phyloP scores from a whole-genome alignment of 2,329 filamentous ascomycete species.

The Geoglossum cookeanum region DNA sequence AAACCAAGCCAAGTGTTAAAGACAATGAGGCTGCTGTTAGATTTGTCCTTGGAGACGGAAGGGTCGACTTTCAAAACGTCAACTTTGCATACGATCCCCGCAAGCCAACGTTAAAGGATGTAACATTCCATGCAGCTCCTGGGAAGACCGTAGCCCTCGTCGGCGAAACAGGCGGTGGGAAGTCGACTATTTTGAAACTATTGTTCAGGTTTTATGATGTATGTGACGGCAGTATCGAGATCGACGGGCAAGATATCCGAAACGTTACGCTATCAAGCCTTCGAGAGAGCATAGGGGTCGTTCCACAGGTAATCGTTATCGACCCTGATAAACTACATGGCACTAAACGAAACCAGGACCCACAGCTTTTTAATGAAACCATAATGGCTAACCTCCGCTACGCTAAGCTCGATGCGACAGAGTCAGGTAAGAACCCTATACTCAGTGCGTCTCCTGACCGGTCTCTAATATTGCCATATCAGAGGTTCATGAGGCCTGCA shows the following conservation, averaged over 20 bases:
- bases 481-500: constrained; percentile 40
- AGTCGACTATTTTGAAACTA: constrained; percentile 35
- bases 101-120: constrained; percentile 27
- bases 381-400: constrained; percentile 48
- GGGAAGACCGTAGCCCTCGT: constrained; percentile 35
- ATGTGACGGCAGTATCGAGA: constrained; percentile 26
- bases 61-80: constrained; percentile 35
- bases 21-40: constrained; percentile 28
- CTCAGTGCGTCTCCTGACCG: background rate
- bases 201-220: constrained; percentile 36
- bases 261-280: constrained; percentile 38
- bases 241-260: constrained; percentile 37
- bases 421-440: constrained; percentile 18
- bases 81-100: constrained; percentile 33
- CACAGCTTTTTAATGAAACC: constrained; percentile 42
- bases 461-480: background rate
- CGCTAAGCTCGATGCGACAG: constrained; percentile 38
- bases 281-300: constrained; percentile 36
- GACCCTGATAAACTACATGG: background rate
- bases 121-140: constrained; percentile 27
- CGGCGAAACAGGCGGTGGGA: constrained; percentile 39
- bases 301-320: constrained; percentile 7
- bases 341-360: constrained; percentile 27
- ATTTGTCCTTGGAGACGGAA: constrained; percentile 27
- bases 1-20: constrained; percentile 35